Base-by-base conservation (phyloP, 148 eudicot species). In the Amaranthus hypochondriacus region DNA sequence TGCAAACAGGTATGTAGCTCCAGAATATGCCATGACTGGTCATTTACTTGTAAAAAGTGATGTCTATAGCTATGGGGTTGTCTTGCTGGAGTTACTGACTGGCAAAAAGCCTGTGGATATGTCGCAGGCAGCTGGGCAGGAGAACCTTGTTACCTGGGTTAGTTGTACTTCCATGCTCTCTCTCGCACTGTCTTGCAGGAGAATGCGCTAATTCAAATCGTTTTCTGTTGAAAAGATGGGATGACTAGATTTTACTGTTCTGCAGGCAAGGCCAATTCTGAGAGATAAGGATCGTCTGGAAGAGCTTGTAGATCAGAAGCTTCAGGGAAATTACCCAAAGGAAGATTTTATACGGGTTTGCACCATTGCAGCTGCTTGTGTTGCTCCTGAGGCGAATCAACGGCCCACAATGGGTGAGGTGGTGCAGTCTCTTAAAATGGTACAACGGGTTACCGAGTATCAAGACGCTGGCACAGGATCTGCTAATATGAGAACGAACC, bases 401-500 rank as follows among this genome's bases (percentile, higher is more conserved):
- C 84, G 98, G 60, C 98, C 98, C n/a, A 88, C 94, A 0, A 94
- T 91, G 95, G 94, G 98, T 51, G 98, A 91, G 88, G 98, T 94
- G 64, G 96, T 94, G 43, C 98, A 94, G 79, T 94, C 98, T 39
- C 97, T 94, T 46, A 94, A 91, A 81, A 94, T 94, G 97, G 97
- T 94, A 66, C 98, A 94, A 81, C 87, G 90, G 3, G 80, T 83
- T 6, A 84, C 79, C 0, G 98, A 94, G 78, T 84, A 87, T 76
- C 93, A 89, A 62, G 98, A 88, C 74, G 58, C 91, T 42, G 75
- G 81, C 49, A 57, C 75, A 51, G 77, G 79, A 51, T 70, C 86
- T 7, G 69, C 86, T 57, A 87, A 81, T 68, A 56, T 76, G 69
- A 83, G 78, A 46, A 85, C 95, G 47, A 84, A 83, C 67, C 78